Percentiles rank a stretch among this genome's conserved stretches.
Conservation (phyloP, 1,139 yeast genomes). For the Protomyces pachydermus region DNA sequence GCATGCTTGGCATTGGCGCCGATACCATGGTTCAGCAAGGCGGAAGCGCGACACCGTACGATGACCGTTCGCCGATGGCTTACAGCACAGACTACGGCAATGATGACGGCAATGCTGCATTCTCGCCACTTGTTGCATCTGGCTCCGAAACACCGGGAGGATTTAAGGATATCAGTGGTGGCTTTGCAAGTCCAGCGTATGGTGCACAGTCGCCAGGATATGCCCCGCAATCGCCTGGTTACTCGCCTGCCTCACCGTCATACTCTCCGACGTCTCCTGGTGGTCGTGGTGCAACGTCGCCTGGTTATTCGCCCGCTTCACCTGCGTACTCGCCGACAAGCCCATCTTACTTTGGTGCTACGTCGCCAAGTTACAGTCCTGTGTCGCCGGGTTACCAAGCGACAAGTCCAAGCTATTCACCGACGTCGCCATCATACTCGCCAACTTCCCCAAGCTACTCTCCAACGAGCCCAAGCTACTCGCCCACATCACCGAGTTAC, state of each 20-base stretch:
- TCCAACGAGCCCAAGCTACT: conserved; percentile 54
- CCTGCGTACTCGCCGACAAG: conserved; percentile 74
- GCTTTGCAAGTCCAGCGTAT: conserved; percentile 44
- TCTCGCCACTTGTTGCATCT: conserved; percentile 90
- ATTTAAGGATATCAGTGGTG: conserved; percentile 87
- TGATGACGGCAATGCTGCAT: conserved; percentile 60
- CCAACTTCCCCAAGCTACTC: conserved; percentile 60
- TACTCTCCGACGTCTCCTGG: conserved; percentile 70
- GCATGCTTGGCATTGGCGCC: conserved; percentile 41
- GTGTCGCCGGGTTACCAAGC: conserved; percentile 61
- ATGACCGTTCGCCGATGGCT: conserved; percentile 66
- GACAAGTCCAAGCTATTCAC: conserved; percentile 66
- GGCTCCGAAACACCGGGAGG: conserved; percentile 79
- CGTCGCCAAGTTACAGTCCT: conserved; percentile 57
- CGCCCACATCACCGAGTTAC: conserved; percentile 61
- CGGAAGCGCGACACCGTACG: conserved; percentile 95
- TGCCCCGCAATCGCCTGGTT: conserved; percentile 61
- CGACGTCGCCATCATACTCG: conserved; percentile 65
- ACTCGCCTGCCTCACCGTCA: conserved; percentile 61
- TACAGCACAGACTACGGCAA: conserved; percentile 71
- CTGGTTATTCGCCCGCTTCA: conserved; percentile 69
- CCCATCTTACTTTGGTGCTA: conserved; percentile 58
- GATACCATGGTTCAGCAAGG: conserved; percentile 51
- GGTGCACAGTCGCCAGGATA: conserved; percentile 60
- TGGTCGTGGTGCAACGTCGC: conserved; percentile 65